Conservation (phyloP, 148 eudicot species). For the Nepenthes gracilis region DNA sequence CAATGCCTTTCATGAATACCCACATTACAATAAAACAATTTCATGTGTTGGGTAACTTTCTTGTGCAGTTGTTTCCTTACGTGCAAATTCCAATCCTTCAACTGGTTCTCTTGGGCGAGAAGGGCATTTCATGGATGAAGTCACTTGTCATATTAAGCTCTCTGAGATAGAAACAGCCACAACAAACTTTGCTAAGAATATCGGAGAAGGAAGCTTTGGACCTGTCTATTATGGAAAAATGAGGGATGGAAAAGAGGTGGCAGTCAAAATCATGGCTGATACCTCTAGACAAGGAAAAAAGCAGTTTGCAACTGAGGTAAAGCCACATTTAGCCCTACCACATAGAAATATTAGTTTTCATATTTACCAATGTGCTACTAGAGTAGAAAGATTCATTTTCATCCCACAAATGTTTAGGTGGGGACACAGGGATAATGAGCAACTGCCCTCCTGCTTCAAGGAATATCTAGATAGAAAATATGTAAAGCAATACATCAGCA, state of each 20-base stretch:
- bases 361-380: too few relatives aligned
- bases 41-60: background rate
- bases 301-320: conserved; percentile 93
- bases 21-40: conserved; percentile 6
- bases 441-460: too few relatives aligned
- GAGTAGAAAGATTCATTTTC: background rate
- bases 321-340: background rate
- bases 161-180: conserved; percentile 79
- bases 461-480: too few relatives aligned
- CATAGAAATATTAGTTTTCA: background rate
- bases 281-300: conserved; percentile 79
- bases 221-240: conserved; percentile 89
- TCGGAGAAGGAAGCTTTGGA: conserved; percentile 94
- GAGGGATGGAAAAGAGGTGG: conserved; percentile 82
- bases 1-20: background rate
- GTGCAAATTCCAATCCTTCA: conserved; percentile 32
- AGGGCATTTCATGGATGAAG: conserved; percentile 65
- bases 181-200: conserved; percentile 41
- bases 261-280: conserved; percentile 82
- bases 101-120: conserved; percentile 32
- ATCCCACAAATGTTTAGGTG: too few relatives aligned
- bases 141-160: conserved; percentile 61
- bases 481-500: too few relatives aligned
- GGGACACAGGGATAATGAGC: too few relatives aligned
- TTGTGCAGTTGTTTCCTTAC: conserved; percentile 36